These are phyloP conservation scores for Suillus subaureus DNA, from an alignment of 768 basidiomycete genomes.

Conservation along the genomic window DNA sequence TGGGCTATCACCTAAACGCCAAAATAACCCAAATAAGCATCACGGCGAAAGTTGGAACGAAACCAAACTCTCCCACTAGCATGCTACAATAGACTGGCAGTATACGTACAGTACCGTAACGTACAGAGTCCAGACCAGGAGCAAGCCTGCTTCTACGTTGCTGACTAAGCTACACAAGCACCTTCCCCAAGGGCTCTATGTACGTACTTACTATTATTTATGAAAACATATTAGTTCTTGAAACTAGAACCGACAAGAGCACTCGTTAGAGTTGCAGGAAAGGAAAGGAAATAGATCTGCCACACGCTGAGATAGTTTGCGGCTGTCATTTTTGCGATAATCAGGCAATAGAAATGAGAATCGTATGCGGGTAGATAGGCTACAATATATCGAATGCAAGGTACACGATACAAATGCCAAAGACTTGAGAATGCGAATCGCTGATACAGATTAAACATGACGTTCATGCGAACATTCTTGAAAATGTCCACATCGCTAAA, in stretches of 20 bases:
- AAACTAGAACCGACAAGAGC: neutral
- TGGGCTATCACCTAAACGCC: neutral
- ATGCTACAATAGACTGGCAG: too few species aligned
- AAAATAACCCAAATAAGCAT: neutral
- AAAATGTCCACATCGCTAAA: slow-evolving; percentile 22
- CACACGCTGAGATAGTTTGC: neutral
- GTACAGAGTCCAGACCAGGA: too few species aligned
- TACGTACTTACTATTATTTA: too few species aligned
- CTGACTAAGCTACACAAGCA: neutral
- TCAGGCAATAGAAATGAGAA: neutral
- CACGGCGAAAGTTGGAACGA: neutral
- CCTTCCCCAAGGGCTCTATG: too few species aligned
- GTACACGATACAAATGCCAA: slow-evolving; percentile 1
- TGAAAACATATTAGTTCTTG: neutral
- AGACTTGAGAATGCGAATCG: neutral
- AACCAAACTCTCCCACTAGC: neutral
- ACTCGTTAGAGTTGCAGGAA: neutral
- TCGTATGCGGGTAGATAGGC: neutral
- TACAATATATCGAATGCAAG: slow-evolving; percentile 2
- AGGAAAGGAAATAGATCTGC: neutral
- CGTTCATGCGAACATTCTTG: slow-evolving; percentile 18
- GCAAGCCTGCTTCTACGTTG: neutral
- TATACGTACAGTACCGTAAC: too few species aligned
- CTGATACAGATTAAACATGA: neutral
- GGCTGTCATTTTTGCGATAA: too few species aligned